phyloP scores from a whole-genome alignment of 768 basidiomycete genomes.

The Lactarius vividus region DNA sequence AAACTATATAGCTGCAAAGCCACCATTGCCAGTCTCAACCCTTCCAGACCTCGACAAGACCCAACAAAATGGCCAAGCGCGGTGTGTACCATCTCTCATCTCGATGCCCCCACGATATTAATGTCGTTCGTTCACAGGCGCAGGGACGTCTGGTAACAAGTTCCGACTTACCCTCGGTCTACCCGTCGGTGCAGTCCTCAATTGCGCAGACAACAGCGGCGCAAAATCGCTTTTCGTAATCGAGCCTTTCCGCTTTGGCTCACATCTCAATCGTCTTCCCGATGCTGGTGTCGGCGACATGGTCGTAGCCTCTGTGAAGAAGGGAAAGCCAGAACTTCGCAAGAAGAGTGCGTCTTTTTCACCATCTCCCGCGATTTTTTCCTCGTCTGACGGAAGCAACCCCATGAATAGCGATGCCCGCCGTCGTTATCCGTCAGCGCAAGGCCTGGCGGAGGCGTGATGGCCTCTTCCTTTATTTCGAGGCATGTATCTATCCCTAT shows the following conservation, averaged over 20 bases:
- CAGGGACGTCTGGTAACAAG: slow-evolving; percentile 87
- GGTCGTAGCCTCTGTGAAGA: slow-evolving; percentile 97
- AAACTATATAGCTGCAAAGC: slow-evolving; percentile 35
- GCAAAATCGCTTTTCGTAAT: slow-evolving; percentile 95
- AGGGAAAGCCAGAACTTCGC: slow-evolving; percentile 98
- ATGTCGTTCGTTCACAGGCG: slow-evolving; percentile 35
- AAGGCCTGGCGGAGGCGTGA: slow-evolving; percentile 98
- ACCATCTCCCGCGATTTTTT: neutral
- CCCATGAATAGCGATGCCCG: slow-evolving; percentile 77
- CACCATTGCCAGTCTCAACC: slow-evolving; percentile 20
- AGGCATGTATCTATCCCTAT: slow-evolving; percentile 47
- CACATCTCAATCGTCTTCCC: slow-evolving; percentile 95
- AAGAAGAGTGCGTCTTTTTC: slow-evolving; percentile 84
- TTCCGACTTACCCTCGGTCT: slow-evolving; percentile 95
- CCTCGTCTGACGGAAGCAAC: neutral
- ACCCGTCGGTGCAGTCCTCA: slow-evolving; percentile 90
- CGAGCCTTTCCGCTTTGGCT: slow-evolving; percentile 93
- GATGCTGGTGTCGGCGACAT: slow-evolving; percentile 95
- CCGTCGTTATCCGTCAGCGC: slow-evolving; percentile 94
- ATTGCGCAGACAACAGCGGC: slow-evolving; percentile 99
- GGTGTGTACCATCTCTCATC: slow-evolving; percentile 30
- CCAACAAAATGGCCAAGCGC: slow-evolving; percentile 38
- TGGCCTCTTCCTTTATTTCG: slow-evolving; percentile 98
- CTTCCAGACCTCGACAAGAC: slow-evolving; percentile 29
- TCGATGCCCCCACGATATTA: neutral